These are phyloP conservation scores for Sporisorium graminicola DNA, from an alignment of 1,284 basidiomycete genomes.

Conservation along the genomic window DNA sequence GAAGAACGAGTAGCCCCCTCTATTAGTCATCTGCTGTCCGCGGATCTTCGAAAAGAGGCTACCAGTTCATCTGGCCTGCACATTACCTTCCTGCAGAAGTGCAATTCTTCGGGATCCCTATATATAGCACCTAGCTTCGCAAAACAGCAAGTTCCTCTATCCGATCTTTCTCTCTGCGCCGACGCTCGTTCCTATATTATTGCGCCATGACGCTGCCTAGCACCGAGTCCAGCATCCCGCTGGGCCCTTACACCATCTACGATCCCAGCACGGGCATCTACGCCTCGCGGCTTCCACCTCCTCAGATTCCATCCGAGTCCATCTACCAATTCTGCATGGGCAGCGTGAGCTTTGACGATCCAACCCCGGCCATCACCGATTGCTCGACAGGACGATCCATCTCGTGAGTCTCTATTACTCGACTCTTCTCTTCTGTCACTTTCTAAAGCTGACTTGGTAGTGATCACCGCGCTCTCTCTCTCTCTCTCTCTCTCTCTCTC, in stretches of 20 bases:
- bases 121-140: background rate
- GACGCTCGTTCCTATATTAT: background rate
- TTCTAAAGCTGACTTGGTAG: background rate
- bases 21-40: too few species aligned
- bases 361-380: slow-evolving; percentile 22
- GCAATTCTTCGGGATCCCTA: background rate
- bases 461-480: too few species aligned
- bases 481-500: too few species aligned
- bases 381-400: slow-evolving; percentile 20
- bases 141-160: background rate
- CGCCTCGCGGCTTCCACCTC: slow-evolving; percentile 17
- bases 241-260: slow-evolving; percentile 24
- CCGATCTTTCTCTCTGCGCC: background rate
- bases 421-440: background rate
- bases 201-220: slow-evolving; percentile 10
- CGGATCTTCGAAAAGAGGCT: too few species aligned
- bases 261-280: slow-evolving; percentile 21
- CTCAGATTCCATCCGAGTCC: slow-evolving; percentile 16
- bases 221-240: slow-evolving; percentile 2
- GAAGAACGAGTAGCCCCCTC: too few species aligned
- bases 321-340: slow-evolving; percentile 28
- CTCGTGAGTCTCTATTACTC: slow-evolving; percentile 12
- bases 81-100: too few species aligned
- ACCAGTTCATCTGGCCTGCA: too few species aligned
- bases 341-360: slow-evolving; percentile 32